Percentiles rank a stretch among this genome's conserved stretches.
These are phyloP conservation scores for Orychophragmus violaceus DNA, from an alignment of 345 rosid genomes.

Conservation along the genomic window DNA sequence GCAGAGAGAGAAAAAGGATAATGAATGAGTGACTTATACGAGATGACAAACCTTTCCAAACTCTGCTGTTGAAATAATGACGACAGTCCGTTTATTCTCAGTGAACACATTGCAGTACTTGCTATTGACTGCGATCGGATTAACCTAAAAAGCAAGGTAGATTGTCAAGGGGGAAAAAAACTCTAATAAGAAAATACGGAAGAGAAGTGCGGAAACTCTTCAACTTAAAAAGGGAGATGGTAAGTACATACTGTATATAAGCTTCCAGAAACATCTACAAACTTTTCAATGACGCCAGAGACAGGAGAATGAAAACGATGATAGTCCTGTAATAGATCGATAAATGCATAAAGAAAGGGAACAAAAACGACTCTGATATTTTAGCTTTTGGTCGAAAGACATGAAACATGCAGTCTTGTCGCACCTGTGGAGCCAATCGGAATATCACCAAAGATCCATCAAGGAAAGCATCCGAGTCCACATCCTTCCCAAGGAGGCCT, in stretches of 20 bases:
- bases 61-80: slow-evolving; percentile 60
- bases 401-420: slow-evolving; percentile 4
- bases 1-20: not conserved
- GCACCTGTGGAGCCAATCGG: slow-evolving; percentile 87
- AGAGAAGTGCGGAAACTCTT: slow-evolving; percentile 1
- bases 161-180: not conserved
- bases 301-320: slow-evolving; percentile 91
- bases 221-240: not conserved
- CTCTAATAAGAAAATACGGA: not conserved
- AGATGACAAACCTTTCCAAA: slow-evolving; percentile 73
- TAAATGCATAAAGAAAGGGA: not conserved
- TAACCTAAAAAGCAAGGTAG: slow-evolving; percentile 51
- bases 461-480: slow-evolving; percentile 42
- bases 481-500: slow-evolving; percentile 78
- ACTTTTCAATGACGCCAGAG: slow-evolving; percentile 60
- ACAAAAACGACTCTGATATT: not conserved
- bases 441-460: slow-evolving; percentile 83
- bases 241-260: slow-evolving; percentile 64
- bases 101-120: slow-evolving; percentile 96
- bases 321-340: slow-evolving; percentile 59
- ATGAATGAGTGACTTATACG: not conserved
- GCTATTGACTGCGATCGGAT: slow-evolving; percentile 95
- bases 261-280: slow-evolving; percentile 63
- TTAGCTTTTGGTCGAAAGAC: not conserved
- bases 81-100: slow-evolving; percentile 70